These are phyloP conservation scores for Solidago caesia DNA, from an alignment of 129 eudicot genomes.

Conservation along the genomic window DNA sequence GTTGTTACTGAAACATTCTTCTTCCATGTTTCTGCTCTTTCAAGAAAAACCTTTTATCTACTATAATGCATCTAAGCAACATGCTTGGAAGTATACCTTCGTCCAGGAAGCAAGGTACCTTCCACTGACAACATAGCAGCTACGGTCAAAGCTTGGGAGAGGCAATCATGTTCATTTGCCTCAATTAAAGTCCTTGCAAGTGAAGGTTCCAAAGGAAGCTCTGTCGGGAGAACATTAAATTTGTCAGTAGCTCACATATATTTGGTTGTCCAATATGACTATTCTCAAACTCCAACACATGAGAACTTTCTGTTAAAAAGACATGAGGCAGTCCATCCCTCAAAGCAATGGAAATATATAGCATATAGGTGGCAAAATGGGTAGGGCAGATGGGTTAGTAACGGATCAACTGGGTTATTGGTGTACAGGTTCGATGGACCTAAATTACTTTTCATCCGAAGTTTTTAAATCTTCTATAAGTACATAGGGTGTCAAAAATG, in stretches of 20 bases:
- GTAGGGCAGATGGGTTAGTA: no score
- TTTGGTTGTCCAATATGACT: not conserved
- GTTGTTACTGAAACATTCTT: not conserved
- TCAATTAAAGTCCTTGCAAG: slow-evolving; percentile 89
- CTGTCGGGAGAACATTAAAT: slow-evolving; percentile 36
- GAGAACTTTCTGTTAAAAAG: no score
- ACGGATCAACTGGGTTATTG: no score
- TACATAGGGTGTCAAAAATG: no score
- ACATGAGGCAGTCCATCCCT: no score
- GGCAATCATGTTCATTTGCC: slow-evolving; percentile 81
- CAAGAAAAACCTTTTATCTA: not conserved
- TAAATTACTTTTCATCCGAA: no score
- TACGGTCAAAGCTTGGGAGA: slow-evolving; percentile 84
- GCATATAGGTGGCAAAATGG: no score
- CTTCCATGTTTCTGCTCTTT: not conserved
- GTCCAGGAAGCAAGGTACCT: slow-evolving; percentile 77
- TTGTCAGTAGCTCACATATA: not conserved
- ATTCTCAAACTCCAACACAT: no score
- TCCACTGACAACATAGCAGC: slow-evolving; percentile 97
- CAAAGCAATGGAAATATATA: no score
- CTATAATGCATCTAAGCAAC: slow-evolving; percentile 11
- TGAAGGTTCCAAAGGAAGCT: slow-evolving; percentile 96
- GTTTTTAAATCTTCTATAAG: no score
- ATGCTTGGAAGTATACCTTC: slow-evolving; percentile 46
- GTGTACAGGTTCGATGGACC: no score